phyloP scores from a whole-genome alignment of 345 rosid genomes.

The Rhodamnia rubescens region DNA sequence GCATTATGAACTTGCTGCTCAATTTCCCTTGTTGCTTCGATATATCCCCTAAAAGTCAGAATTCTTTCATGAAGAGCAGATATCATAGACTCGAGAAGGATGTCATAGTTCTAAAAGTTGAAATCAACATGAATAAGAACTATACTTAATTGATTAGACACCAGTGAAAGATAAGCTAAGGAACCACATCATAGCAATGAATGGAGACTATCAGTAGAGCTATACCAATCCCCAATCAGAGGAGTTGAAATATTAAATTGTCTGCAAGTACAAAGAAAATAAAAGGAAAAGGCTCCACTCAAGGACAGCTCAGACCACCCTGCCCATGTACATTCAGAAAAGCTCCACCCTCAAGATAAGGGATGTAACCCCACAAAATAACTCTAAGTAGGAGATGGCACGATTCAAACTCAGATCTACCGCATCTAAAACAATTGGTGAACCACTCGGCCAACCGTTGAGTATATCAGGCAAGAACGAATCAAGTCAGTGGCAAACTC shows the following conservation, averaged over 20 bases:
- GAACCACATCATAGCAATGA: neutral
- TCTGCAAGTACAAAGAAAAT: neutral
- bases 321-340: neutral
- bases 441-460: neutral
- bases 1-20: conserved; percentile 61
- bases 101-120: neutral
- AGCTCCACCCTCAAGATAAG: neutral
- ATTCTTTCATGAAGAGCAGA: neutral
- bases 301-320: neutral
- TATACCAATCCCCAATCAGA: neutral
- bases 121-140: neutral
- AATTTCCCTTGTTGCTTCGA: conserved; percentile 78
- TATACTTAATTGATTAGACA: neutral
- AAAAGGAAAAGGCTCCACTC: neutral
- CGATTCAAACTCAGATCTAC: neutral
- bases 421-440: neutral
- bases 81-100: neutral
- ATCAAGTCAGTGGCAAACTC: neutral
- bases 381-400: neutral
- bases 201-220: neutral
- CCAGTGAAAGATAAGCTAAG: neutral
- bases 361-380: neutral
- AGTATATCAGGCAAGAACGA: neutral
- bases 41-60: conserved; percentile 58
- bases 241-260: neutral